Percentiles rank a stretch among this genome's conserved stretches.
phyloP scores from a whole-genome alignment of 768 basidiomycete species.

The Pholiota microspora region DNA sequence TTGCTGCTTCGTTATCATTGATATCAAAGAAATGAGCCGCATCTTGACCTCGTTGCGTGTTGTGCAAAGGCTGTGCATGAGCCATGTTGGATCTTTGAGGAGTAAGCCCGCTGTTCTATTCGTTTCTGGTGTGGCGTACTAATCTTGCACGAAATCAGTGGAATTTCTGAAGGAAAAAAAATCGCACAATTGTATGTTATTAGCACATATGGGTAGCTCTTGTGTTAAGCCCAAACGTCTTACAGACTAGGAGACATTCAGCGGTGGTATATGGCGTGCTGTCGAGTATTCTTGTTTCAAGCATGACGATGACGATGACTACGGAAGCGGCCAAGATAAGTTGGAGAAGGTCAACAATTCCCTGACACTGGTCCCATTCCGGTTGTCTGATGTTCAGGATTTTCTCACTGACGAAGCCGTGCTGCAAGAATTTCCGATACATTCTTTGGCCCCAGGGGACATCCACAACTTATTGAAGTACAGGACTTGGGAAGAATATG shows the following conservation, averaged over 20 bases:
- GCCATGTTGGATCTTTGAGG: constrained; percentile 8
- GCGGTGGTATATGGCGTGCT: constrained; percentile 12
- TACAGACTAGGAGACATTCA: constrained; percentile 1
- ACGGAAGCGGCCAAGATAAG: background rate
- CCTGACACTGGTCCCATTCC: constrained; percentile 9
- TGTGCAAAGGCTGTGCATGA: background rate
- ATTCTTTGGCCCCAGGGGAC: background rate
- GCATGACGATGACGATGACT: background rate
- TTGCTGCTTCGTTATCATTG: constrained; percentile 10
- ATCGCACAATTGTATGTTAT: background rate
- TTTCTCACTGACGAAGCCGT: constrained; percentile 2
- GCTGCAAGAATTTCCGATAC: constrained; percentile 5
- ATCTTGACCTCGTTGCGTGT: background rate
- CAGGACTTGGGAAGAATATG: constrained; percentile 12
- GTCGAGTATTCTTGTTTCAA: background rate
- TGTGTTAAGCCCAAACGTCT: background rate
- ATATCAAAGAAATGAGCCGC: constrained; percentile 11
- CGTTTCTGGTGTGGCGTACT: background rate
- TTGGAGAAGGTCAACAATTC: background rate
- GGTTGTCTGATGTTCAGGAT: background rate
- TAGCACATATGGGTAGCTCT: background rate
- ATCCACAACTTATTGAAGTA: constrained; percentile 10
- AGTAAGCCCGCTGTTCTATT: constrained; percentile 1
- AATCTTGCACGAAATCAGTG: background rate
- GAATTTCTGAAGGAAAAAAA: constrained; percentile 1